Evolutionary conservation across 331 rosid genomes (phyloP).

Genomic region (Acacia pycnantha): DNA sequence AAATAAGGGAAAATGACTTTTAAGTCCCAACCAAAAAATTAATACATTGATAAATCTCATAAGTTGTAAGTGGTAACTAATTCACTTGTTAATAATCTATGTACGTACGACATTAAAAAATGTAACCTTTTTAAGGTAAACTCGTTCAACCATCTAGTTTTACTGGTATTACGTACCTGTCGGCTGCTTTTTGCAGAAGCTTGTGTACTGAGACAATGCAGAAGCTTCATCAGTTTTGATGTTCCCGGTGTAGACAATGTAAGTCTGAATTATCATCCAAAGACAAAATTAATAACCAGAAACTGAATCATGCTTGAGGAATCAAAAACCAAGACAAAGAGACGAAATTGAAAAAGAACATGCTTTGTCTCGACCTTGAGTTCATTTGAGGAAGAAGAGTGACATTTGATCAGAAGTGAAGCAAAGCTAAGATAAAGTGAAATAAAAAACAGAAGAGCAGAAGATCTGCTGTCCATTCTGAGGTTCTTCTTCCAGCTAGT

Average conservation of each 20-base stretch:
- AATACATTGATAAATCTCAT: too few species aligned
- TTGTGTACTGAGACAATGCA: conserved; percentile 11
- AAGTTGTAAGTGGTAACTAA: too few species aligned
- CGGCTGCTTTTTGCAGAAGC: conserved; percentile 28
- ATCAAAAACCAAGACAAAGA: neutral
- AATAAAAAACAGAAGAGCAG: neutral
- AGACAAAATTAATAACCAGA: neutral
- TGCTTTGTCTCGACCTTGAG: conserved; percentile 4
- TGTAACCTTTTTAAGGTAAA: neutral
- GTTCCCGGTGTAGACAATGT: conserved; percentile 35
- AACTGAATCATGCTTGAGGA: neutral
- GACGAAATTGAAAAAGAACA: neutral
- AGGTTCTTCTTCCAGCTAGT: neutral
- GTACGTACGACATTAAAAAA: neutral
- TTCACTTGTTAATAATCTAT: neutral
- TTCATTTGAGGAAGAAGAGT: neutral
- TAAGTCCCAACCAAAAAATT: too few species aligned
- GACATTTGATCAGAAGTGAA: conserved; percentile 22
- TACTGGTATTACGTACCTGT: conserved; percentile 20
- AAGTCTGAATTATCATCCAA: conserved; percentile 29
- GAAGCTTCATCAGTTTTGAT: neutral
- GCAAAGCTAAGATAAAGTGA: conserved; percentile 6
- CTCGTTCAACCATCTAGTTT: neutral
- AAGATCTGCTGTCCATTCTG: conserved; percentile 3
- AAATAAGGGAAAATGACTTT: too few species aligned